Evolutionary conservation across 352 stramenopile genomes (phyloP).

Genomic region (Elongisporangium senticosum): DNA sequence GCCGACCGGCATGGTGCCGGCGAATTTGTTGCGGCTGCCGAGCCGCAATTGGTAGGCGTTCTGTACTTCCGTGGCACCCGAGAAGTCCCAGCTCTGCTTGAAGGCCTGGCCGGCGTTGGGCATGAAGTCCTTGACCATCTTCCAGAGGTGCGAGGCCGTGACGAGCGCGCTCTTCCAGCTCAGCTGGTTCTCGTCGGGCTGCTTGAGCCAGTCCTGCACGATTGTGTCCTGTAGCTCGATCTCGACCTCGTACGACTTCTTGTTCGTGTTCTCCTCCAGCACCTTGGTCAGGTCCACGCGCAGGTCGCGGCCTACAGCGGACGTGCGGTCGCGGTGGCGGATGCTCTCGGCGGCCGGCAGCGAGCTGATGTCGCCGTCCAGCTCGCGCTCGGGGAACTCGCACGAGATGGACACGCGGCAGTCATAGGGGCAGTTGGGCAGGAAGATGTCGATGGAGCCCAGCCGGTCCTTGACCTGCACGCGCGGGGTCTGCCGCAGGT

Average conservation of each 20-base stretch:
- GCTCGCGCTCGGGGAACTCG: conserved; percentile 56
- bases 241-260: conserved; percentile 71
- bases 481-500: conserved; percentile 33
- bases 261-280: conserved; percentile 67
- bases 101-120: conserved; percentile 71
- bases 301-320: conserved; percentile 67
- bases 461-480: conserved; percentile 81
- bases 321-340: conserved; percentile 72
- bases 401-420: conserved; percentile 81
- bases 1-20: conserved; percentile 87
- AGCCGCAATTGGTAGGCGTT: conserved; percentile 74
- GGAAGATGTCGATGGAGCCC: conserved; percentile 81
- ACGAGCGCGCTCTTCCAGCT: conserved; percentile 68
- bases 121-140: conserved; percentile 86
- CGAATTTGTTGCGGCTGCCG: conserved; percentile 78
- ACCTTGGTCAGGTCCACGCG: conserved; percentile 83
- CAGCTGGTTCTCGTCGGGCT: conserved; percentile 62
- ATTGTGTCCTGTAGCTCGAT: conserved; percentile 62
- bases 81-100: conserved; percentile 71
- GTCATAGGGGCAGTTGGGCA: conserved; percentile 82
- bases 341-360: conserved; percentile 69
- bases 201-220: conserved; percentile 72
- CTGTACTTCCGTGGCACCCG: conserved; percentile 64
- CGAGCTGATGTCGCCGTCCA: conserved; percentile 52
- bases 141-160: conserved; percentile 65